Evolutionary conservation across 1,139 yeast genomes (phyloP).

Genomic region (Tardiomyces blankii): DNA sequence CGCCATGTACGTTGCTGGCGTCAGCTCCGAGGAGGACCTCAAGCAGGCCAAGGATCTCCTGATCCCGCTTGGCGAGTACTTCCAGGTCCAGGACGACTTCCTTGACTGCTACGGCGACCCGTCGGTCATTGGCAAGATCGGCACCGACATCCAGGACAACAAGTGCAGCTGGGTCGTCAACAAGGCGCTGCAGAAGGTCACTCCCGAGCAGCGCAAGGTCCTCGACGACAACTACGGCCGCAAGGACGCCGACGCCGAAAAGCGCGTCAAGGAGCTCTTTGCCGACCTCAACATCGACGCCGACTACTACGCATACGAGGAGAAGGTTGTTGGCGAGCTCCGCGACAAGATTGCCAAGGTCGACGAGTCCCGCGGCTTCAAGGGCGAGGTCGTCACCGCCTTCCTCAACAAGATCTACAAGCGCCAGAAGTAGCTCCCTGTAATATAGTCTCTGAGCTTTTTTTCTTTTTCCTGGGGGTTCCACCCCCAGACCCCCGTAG

Average conservation of each 20-base stretch:
- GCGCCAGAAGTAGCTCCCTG: slow-evolving; percentile 57
- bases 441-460: neutral
- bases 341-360: slow-evolving; percentile 50
- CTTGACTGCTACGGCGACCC: slow-evolving; percentile 97
- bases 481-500: neutral
- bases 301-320: slow-evolving; percentile 75
- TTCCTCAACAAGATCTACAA: slow-evolving; percentile 90
- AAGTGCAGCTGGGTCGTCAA: slow-evolving; percentile 97
- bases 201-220: slow-evolving; percentile 68
- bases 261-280: slow-evolving; percentile 63
- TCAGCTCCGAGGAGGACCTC: slow-evolving; percentile 57
- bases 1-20: slow-evolving; percentile 89
- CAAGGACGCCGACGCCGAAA: slow-evolving; percentile 63
- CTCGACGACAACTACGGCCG: slow-evolving; percentile 87
- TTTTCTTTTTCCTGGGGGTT: neutral
- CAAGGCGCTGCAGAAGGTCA: slow-evolving; percentile 74
- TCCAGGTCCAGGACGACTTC: slow-evolving; percentile 97
- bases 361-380: slow-evolving; percentile 90
- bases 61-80: slow-evolving; percentile 94
- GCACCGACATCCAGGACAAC: slow-evolving; percentile 97
- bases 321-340: slow-evolving; percentile 55
- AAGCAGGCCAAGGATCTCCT: slow-evolving; percentile 82
- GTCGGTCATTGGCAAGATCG: slow-evolving; percentile 94
- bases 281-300: slow-evolving; percentile 60
- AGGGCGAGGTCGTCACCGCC: slow-evolving; percentile 67